Evolutionary conservation across 441 rosid species (phyloP).

Genomic region (Rhodomyrtus psidioides): DNA sequence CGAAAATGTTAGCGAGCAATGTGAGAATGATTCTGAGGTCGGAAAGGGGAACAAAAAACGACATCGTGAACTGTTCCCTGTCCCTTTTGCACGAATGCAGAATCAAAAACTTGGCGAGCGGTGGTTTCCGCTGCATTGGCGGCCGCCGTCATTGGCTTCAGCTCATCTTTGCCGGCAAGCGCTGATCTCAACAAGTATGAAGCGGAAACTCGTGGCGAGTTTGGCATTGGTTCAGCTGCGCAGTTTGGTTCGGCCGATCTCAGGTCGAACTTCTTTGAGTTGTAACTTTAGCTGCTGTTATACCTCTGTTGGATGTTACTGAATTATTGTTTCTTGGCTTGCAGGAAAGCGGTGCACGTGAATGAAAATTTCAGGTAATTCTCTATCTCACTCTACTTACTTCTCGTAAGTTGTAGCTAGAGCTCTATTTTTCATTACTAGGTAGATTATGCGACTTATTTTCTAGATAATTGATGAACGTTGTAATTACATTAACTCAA

Average conservation of each 20-base stretch:
- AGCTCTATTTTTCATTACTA: neutral
- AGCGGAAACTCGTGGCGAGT: conserved; percentile 81
- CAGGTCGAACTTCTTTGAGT: conserved; percentile 25
- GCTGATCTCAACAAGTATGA: conserved; percentile 85
- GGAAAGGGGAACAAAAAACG: neutral
- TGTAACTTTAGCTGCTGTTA: neutral
- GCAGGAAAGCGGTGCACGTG: conserved; percentile 82
- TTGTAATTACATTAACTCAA: neutral
- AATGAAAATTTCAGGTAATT: conserved; percentile 79
- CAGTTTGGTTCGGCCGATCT: conserved; percentile 89
- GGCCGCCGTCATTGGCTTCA: conserved; percentile 44
- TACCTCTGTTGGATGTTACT: neutral
- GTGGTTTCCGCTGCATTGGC: conserved; percentile 66
- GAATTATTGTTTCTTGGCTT: neutral
- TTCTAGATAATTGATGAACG: neutral
- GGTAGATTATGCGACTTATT: neutral
- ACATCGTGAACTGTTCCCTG: conserved; percentile 18
- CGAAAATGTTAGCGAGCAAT: neutral
- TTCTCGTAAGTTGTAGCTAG: neutral
- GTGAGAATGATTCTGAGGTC: neutral
- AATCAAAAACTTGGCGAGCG: conserved; percentile 39
- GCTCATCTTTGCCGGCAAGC: conserved; percentile 42
- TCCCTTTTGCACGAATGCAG: conserved; percentile 7
- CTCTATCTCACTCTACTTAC: neutral
- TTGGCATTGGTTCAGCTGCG: conserved; percentile 87